These are phyloP conservation scores for Schrenkiella parvula DNA, from an alignment of 345 rosid genomes.

Conservation along the genomic window DNA sequence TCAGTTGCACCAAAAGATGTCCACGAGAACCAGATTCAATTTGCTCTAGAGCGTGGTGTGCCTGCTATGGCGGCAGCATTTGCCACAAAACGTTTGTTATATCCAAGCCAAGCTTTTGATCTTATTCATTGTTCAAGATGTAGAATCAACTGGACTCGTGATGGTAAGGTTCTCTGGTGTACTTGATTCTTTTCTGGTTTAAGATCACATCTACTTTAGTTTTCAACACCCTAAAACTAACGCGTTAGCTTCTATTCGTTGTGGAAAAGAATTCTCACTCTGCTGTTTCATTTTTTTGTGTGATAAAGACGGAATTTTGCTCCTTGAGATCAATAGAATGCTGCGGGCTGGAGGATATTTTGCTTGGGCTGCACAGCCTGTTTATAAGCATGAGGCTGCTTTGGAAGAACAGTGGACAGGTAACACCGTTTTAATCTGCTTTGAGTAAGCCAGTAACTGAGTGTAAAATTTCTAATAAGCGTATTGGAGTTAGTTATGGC, in stretches of 20 bases:
- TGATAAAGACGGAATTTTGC: slow-evolving; percentile 85
- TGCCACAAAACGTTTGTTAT: slow-evolving; percentile 75
- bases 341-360: slow-evolving; percentile 96
- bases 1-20: slow-evolving; percentile 98
- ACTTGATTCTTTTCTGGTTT: slow-evolving; percentile 19
- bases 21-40: slow-evolving; percentile 97
- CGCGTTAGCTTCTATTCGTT: not conserved
- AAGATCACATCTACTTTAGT: not conserved
- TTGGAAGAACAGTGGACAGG: slow-evolving; percentile 98
- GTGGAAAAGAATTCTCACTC: not conserved
- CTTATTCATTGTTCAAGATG: slow-evolving; percentile 97
- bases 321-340: slow-evolving; percentile 94
- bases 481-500: slow-evolving; percentile 1
- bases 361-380: slow-evolving; percentile 99
- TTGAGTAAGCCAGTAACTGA: too few relatives aligned
- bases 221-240: not conserved
- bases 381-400: slow-evolving; percentile 81
- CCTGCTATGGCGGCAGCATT: slow-evolving; percentile 99
- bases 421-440: slow-evolving; percentile 28
- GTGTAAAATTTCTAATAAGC: too few relatives aligned
- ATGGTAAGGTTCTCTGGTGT: slow-evolving; percentile 48
- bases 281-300: not conserved
- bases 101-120: slow-evolving; percentile 98
- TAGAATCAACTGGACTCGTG: slow-evolving; percentile 99
- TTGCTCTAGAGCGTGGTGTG: slow-evolving; percentile 98